phyloP scores from a whole-genome alignment of 345 rosid species.

The Kandelia obovata region DNA sequence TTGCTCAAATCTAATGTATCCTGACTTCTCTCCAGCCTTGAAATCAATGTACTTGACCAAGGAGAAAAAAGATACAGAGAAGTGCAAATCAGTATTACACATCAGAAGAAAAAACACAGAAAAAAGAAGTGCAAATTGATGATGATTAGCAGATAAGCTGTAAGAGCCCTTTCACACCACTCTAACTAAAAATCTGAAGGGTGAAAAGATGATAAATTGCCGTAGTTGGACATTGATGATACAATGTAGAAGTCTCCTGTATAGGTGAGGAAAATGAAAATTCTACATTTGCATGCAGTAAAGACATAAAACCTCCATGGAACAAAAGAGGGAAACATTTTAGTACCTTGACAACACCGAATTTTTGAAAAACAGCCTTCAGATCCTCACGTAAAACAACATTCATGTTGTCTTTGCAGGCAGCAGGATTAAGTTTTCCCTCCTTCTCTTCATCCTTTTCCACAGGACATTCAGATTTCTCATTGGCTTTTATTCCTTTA shows the following conservation, averaged over 20 bases:
- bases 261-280: neutral
- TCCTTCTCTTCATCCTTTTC: slow-evolving; percentile 41
- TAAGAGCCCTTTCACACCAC: neutral
- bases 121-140: slow-evolving; percentile 4
- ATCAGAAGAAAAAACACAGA: slow-evolving; percentile 1
- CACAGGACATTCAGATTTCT: slow-evolving; percentile 38
- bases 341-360: slow-evolving; percentile 80
- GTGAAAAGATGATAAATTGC: neutral
- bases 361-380: slow-evolving; percentile 60
- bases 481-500: slow-evolving; percentile 29
- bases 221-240: neutral
- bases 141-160: neutral
- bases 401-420: slow-evolving; percentile 51
- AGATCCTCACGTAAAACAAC: slow-evolving; percentile 91
- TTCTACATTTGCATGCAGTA: slow-evolving; percentile 6
- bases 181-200: neutral
- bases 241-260: neutral
- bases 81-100: neutral
- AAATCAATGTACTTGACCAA: slow-evolving; percentile 70
- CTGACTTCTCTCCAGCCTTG: slow-evolving; percentile 74
- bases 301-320: neutral
- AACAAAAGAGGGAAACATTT: slow-evolving; percentile 4
- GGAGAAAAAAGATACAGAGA: neutral
- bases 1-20: slow-evolving; percentile 73
- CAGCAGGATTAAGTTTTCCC: slow-evolving; percentile 42